Percentiles rank a stretch among this genome's conserved stretches.
These are phyloP conservation scores for Fraxinus sp. DNA, from an alignment of 305 asterid genomes.

Conservation along the genomic window DNA sequence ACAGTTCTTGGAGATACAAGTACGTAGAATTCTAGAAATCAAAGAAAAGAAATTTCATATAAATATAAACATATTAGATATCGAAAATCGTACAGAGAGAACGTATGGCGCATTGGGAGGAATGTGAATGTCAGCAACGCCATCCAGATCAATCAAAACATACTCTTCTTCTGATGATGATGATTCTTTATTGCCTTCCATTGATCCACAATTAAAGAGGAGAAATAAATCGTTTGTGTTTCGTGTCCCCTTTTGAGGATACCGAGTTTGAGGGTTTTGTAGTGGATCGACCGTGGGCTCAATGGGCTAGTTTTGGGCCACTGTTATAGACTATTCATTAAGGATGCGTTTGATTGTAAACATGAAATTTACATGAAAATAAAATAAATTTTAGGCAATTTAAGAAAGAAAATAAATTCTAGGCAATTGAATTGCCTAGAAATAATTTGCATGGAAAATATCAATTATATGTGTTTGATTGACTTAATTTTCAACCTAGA, in stretches of 20 bases:
- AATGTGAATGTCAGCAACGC: conserved; percentile 42
- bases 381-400: too few species aligned
- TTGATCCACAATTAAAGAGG: not conserved
- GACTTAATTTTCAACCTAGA: too few species aligned
- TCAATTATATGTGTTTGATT: too few species aligned
- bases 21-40: not conserved
- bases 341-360: too few species aligned
- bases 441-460: too few species aligned
- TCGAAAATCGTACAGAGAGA: conserved; percentile 51
- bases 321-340: not conserved
- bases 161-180: conserved; percentile 42
- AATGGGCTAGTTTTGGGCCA: not conserved
- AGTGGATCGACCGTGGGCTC: not conserved
- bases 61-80: not conserved
- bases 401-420: too few species aligned
- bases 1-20: not conserved
- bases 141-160: conserved; percentile 66
- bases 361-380: too few species aligned
- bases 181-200: conserved; percentile 25
- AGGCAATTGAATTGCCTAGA: too few species aligned
- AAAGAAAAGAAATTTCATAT: not conserved
- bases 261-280: not conserved
- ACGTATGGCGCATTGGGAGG: conserved; percentile 73
- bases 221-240: not conserved
- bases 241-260: not conserved